Percentiles rank a stretch among this genome's conserved stretches.
Evolutionary conservation across 257 asterid genomes (phyloP).

Genomic region (Buddleja alternifolia): DNA sequence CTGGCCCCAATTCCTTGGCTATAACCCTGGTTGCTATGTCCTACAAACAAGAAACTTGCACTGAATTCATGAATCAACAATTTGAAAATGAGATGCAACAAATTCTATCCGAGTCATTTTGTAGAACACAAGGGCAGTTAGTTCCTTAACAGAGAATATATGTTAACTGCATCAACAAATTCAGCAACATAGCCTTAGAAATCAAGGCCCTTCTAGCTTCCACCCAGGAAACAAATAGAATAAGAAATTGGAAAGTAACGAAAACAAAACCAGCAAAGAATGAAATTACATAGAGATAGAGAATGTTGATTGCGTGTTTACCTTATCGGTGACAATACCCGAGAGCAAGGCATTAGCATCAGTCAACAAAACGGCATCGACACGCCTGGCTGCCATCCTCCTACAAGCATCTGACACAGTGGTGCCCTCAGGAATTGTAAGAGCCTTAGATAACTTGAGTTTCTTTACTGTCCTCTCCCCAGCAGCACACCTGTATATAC

Average conservation of each 20-base stretch:
- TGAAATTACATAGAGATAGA: conserved; percentile 9
- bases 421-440: conserved; percentile 92
- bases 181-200: too few species aligned
- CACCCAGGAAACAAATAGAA: conserved; percentile 5
- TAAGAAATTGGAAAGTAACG: background rate
- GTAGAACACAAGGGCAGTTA: too few species aligned
- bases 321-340: too few species aligned
- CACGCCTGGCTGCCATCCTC: conserved; percentile 90
- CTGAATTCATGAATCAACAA: too few species aligned
- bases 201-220: too few species aligned
- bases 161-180: too few species aligned
- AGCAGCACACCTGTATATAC: conserved; percentile 54
- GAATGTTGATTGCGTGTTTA: conserved; percentile 32
- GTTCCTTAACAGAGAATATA: too few species aligned
- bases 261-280: conserved; percentile 12
- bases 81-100: too few species aligned
- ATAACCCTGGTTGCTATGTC: conserved; percentile 92
- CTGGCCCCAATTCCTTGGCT: conserved; percentile 94
- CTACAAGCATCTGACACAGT: conserved; percentile 92
- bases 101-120: too few species aligned
- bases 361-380: conserved; percentile 88
- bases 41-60: too few species aligned
- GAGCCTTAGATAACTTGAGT: too few species aligned
- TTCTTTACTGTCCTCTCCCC: too few species aligned
- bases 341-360: conserved; percentile 94